These are phyloP conservation scores for Melampsora americana DNA, from an alignment of 1,284 basidiomycete genomes.

Conservation along the genomic window DNA sequence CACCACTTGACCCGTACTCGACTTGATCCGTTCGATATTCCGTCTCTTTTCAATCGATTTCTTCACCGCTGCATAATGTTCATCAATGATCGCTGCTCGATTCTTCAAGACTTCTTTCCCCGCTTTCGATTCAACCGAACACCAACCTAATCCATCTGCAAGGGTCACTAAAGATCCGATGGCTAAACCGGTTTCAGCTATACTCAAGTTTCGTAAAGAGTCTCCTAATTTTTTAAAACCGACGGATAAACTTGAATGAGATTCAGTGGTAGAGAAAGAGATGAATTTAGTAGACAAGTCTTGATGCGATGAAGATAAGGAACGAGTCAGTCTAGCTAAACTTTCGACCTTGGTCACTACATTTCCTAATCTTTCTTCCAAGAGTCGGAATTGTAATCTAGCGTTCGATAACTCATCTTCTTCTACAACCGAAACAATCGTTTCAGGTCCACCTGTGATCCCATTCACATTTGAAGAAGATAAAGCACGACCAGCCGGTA, in stretches of 20 bases:
- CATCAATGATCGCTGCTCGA: conserved; percentile 68
- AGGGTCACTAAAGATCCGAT: conserved; percentile 84
- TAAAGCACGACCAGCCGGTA: not conserved
- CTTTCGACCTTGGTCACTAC: conserved; percentile 81
- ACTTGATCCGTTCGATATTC: conserved; percentile 82
- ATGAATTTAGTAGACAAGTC: conserved; percentile 66
- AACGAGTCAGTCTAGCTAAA: conserved; percentile 63
- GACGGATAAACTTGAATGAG: conserved; percentile 72
- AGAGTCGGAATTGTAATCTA: conserved; percentile 46
- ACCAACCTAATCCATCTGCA: conserved; percentile 86
- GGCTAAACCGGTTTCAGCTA: conserved; percentile 26
- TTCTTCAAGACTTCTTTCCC: conserved; percentile 62
- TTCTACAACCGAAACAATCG: conserved; percentile 37
- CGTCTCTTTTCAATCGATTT: conserved; percentile 83
- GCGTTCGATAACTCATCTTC: conserved; percentile 42
- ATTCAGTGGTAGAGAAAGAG: conserved; percentile 80
- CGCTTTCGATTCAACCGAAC: conserved; percentile 86
- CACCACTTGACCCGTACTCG: conserved; percentile 72
- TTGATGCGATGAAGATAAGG: conserved; percentile 43
- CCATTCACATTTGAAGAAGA: conserved; percentile 8
- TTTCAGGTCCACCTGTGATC: conserved; percentile 13
- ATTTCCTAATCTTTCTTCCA: conserved; percentile 83
- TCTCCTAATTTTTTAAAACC: conserved; percentile 78
- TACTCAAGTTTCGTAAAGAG: conserved; percentile 57
- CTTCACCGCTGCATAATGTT: conserved; percentile 85